Evolutionary conservation across 2,329 filamentous ascomycete species (phyloP), one percentile per base, ranked within the genome.

Genomic region (Talaromyces atroroseus): DNA sequence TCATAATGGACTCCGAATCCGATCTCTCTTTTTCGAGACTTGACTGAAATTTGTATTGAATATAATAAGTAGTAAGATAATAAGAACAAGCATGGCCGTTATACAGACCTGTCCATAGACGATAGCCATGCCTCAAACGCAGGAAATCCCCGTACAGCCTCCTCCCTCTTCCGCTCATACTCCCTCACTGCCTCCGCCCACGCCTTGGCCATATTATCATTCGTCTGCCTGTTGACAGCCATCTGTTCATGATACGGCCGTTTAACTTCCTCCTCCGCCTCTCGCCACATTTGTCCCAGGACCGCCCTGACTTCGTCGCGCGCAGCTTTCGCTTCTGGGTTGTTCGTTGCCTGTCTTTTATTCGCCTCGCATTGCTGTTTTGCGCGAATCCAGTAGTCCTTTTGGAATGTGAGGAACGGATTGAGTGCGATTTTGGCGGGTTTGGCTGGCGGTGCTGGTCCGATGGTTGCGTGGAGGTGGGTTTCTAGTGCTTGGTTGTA

Each of bases 251-350:
- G 81, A 66, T 89, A 97, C 0, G 91, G 92, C 67, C 82, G 80
- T 66, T 87, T 89, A 63, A 85, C 81, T 46, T 88, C 88, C 5
- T 84, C 78, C 1, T 80, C 74, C 0, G 89, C 85, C 50, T 89
- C 87, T 63, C 88, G 89, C 94, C 94, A 99, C 86, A 94, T 92
- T 67, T 88, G 87, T 26, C 92, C 92, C 10, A 94, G 83, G 69
- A 91, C 90, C 51, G 86, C 83, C 34, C 94, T 88, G 56, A 97
- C 88, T 66, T 95, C 90, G 65, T 85, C 80, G 44, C 82, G 79
- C 2, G 79, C 76, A 2, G 81, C 82, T 64, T 90, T 95, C 6
- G 87, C 85, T 45, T 82, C 79, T 0, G 84, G 76, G 62, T 87
- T 86, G 11, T 83, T 82, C 52, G 85, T 86, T 32, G 83, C 80